These are phyloP conservation scores for Collybia mongolica DNA, from an alignment of 768 basidiomycete genomes.

Conservation along the genomic window DNA sequence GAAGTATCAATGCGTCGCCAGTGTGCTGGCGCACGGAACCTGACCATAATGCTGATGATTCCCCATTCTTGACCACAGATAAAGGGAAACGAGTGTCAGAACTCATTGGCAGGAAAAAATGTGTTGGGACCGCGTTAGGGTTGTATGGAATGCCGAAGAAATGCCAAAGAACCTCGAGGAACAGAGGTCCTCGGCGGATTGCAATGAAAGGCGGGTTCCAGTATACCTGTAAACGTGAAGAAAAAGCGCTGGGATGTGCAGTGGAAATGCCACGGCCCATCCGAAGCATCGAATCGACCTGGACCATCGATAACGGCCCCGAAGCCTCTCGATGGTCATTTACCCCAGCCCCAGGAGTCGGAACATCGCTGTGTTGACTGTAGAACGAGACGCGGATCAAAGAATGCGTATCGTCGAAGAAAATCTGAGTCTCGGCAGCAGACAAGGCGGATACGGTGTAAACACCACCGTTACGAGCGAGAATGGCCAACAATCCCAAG, in stretches of 20 bases:
- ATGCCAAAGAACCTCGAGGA: no score
- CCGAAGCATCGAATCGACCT: not conserved
- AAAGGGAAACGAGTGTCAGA: no score
- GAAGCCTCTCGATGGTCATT: not conserved
- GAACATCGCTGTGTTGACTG: not conserved
- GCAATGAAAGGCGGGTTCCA: no score
- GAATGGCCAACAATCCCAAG: not conserved
- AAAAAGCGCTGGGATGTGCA: not conserved
- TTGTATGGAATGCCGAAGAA: conserved; percentile 1
- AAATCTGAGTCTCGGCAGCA: not conserved
- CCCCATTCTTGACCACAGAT: no score
- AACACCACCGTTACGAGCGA: conserved; percentile 1
- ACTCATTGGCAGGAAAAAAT: not conserved
- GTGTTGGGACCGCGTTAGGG: not conserved
- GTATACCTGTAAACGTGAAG: no score
- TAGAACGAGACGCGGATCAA: conserved; percentile 1
- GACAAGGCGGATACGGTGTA: conserved; percentile 1
- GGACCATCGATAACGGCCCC: not conserved
- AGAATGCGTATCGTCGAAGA: not conserved
- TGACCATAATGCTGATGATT: no score
- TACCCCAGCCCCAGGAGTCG: not conserved
- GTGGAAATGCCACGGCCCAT: not conserved
- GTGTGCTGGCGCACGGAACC: no score
- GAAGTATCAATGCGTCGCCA: no score
- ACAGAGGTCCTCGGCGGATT: no score